Evolutionary conservation across 441 rosid genomes (phyloP).

Genomic region (Cnidoscolus chayamansa): DNA sequence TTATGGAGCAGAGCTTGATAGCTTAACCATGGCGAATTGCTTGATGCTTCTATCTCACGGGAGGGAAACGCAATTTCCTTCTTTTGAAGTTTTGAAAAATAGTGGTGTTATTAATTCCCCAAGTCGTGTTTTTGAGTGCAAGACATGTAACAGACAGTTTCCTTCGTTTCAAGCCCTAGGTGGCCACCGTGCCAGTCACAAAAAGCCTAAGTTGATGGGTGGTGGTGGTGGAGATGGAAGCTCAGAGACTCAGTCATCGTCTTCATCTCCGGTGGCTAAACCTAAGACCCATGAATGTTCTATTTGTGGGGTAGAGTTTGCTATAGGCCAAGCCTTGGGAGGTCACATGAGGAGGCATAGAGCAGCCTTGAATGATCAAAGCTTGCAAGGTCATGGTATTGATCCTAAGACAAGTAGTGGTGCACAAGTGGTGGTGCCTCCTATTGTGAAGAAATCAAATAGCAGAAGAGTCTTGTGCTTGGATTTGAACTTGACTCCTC

Average conservation of each 20-base stretch:
- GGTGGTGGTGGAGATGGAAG: conserved; percentile 27
- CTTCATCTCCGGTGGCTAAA: conserved; percentile 13
- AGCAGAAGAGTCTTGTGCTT: conserved; percentile 46
- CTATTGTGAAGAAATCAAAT: conserved; percentile 40
- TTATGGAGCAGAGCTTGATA: conserved; percentile 28
- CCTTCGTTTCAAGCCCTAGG: conserved; percentile 93
- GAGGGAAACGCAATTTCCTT: conserved; percentile 10
- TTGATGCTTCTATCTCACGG: conserved; percentile 48
- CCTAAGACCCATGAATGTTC: conserved; percentile 81
- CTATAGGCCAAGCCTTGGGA: conserved; percentile 89
- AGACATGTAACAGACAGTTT: conserved; percentile 75
- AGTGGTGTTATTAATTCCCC: neutral
- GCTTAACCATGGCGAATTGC: conserved; percentile 52
- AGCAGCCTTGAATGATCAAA: conserved; percentile 25
- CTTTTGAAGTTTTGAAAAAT: conserved; percentile 15
- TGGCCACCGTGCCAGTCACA: conserved; percentile 96
- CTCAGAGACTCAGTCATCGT: conserved; percentile 21
- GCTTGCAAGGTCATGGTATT: too few relatives aligned
- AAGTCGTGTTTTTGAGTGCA: conserved; percentile 71
- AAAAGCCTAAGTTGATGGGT: conserved; percentile 46
- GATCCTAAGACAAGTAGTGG: neutral
- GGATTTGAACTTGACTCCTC: conserved; percentile 71
- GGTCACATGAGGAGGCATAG: conserved; percentile 97
- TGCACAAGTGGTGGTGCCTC: neutral
- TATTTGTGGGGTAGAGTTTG: conserved; percentile 81